Evolutionary conservation across 2,329 filamentous ascomycete species (phyloP).

Genomic region (Didymellaceae sp.): DNA sequence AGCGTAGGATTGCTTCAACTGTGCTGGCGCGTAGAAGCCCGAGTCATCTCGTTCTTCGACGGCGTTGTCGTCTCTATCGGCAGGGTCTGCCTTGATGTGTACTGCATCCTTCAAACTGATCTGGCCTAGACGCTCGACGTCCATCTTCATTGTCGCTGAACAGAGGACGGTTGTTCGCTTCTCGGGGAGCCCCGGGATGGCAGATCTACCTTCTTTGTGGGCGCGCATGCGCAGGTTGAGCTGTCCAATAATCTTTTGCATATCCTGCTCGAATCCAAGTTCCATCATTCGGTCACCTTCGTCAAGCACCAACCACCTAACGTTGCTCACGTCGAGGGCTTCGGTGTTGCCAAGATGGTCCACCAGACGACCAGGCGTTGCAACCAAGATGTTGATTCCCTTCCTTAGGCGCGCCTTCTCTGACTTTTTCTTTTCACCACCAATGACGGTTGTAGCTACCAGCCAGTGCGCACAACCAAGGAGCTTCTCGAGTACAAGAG

Average conservation of each 20-base stretch:
- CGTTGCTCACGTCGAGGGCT: conserved; percentile 83
- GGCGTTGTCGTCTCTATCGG: conserved; percentile 58
- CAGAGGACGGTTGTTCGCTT: conserved; percentile 87
- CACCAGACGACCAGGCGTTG: conserved; percentile 86
- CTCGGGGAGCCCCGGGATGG: conserved; percentile 71
- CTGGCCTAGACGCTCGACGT: conserved; percentile 89
- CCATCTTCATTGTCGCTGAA: conserved; percentile 98
- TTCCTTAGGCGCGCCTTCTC: conserved; percentile 95
- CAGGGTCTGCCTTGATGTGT: conserved; percentile 75
- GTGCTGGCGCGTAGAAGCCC: conserved; percentile 81
- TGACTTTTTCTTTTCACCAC: conserved; percentile 75
- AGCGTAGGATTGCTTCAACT: conserved; percentile 90
- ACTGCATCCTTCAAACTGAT: conserved; percentile 93
- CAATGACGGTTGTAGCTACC: conserved; percentile 83
- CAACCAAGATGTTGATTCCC: conserved; percentile 93
- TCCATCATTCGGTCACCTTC: conserved; percentile 99
- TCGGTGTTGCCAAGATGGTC: conserved; percentile 95
- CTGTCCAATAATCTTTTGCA: conserved; percentile 83
- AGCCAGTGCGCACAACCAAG: conserved; percentile 93
- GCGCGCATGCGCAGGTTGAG: conserved; percentile 70
- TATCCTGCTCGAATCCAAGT: conserved; percentile 92
- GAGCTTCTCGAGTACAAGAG: conserved; percentile 81
- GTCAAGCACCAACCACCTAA: conserved; percentile 92
- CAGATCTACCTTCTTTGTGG: conserved; percentile 64
- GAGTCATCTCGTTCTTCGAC: conserved; percentile 55